A percentile compares a stretch with the other conserved stretches of the same genome.
Conservation (phyloP, 2,329 filamentous ascomycete genomes). For the Colletotrichum costaricense region DNA sequence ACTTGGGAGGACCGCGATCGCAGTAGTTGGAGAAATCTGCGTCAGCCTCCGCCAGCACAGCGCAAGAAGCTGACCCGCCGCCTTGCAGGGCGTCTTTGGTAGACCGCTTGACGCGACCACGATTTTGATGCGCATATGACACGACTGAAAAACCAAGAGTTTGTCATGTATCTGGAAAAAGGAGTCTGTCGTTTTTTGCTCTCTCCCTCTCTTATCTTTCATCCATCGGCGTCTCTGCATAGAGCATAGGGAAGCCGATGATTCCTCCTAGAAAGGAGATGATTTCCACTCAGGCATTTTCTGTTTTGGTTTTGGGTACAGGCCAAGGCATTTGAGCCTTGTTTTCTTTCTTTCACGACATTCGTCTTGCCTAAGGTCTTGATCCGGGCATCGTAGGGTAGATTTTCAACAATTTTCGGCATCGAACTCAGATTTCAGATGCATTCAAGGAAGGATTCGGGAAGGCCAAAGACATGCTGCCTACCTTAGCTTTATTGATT, state of each 20-base stretch:
- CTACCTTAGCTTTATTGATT: background rate
- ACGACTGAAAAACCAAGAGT: conserved; percentile 16
- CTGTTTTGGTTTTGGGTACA: background rate
- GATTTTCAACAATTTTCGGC: background rate
- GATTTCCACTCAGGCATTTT: background rate
- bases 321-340: background rate
- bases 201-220: background rate
- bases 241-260: conserved; percentile 29
- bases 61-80: conserved; percentile 54
- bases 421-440: background rate
- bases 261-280: conserved; percentile 14
- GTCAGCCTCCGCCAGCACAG: conserved; percentile 49
- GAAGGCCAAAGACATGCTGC: background rate
- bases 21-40: conserved; percentile 57
- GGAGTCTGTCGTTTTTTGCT: conserved; percentile 21
- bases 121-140: conserved; percentile 6
- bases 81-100: conserved; percentile 47
- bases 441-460: background rate
- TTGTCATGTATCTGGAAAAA: conserved; percentile 29
- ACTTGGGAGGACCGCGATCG: conserved; percentile 63
- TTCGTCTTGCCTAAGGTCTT: background rate
- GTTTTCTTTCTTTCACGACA: background rate
- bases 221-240: conserved; percentile 28
- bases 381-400: background rate
- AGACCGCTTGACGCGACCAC: background rate